Evolutionary conservation across 192 early-diverging fungal genomes (phyloP).

Genomic region (Coemansia sp.): DNA sequence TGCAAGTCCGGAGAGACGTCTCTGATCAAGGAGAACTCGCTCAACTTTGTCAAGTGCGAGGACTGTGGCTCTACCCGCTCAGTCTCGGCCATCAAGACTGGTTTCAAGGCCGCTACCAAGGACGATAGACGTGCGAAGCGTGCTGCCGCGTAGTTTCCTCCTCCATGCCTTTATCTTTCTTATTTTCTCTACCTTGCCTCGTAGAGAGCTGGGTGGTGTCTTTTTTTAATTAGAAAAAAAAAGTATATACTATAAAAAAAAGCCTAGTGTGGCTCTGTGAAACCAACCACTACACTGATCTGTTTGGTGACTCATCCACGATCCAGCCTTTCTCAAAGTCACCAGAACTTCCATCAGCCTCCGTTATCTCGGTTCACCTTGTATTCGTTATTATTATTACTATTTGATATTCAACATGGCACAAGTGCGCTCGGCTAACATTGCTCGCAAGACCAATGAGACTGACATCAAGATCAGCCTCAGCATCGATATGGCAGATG

Average conservation of each 20-base stretch:
- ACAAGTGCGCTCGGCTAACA: slow-evolving; percentile 51
- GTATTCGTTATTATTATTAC: background rate
- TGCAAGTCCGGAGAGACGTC: slow-evolving; percentile 95
- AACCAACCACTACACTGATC: background rate
- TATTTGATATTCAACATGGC: slow-evolving; percentile 11
- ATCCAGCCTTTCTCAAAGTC: background rate
- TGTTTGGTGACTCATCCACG: background rate
- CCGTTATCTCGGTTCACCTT: background rate
- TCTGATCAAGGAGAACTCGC: slow-evolving; percentile 91
- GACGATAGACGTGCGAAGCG: slow-evolving; percentile 43
- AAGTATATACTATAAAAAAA: too few relatives aligned
- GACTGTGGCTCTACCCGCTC: slow-evolving; percentile 92
- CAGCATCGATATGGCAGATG: slow-evolving; percentile 58
- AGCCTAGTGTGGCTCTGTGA: background rate
- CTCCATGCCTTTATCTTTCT: background rate
- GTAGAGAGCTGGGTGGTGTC: background rate
- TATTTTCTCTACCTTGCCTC: background rate
- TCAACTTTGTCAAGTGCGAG: slow-evolving; percentile 97
- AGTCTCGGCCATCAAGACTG: slow-evolving; percentile 95
- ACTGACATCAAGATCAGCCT: slow-evolving; percentile 82
- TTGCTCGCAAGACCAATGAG: slow-evolving; percentile 90
- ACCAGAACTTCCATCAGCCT: background rate
- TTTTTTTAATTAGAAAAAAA: slow-evolving; percentile 2
- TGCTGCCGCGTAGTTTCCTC: slow-evolving; percentile 4
- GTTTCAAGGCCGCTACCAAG: slow-evolving; percentile 86